phyloP scores from a whole-genome alignment of 2,329 filamentous ascomycete genomes.

The Aspergillus sp. region DNA sequence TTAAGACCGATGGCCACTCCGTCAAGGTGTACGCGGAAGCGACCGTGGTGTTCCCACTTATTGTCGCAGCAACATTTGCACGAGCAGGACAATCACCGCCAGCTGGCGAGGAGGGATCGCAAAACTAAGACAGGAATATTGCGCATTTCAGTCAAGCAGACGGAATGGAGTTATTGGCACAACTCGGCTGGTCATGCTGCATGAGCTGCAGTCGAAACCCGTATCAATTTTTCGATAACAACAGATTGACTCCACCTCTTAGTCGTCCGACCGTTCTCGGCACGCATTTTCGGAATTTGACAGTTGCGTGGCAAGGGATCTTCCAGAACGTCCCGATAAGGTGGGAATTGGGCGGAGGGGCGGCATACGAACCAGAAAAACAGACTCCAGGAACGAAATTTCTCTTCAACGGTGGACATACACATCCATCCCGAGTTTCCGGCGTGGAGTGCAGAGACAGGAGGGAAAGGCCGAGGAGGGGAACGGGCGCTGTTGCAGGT shows the following conservation, averaged over 20 bases:
- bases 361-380: background rate
- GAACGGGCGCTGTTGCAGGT: conserved; percentile 5
- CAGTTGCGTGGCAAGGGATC: background rate
- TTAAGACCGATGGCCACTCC: conserved; percentile 80
- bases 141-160: background rate
- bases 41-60: conserved; percentile 65
- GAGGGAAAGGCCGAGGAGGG: background rate
- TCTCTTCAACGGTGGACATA: background rate
- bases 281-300: background rate
- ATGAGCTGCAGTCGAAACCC: conserved; percentile 2
- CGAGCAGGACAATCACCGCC: conserved; percentile 28
- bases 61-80: conserved; percentile 68
- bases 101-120: conserved; percentile 3
- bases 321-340: background rate
- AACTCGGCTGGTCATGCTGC: background rate
- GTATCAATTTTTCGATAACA: conserved; percentile 3
- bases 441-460: background rate
- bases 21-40: conserved; percentile 83
- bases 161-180: background rate
- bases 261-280: background rate
- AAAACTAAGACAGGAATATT: conserved; percentile 10
- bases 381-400: background rate
- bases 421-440: conserved; percentile 1
- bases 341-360: background rate
- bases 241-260: background rate